Conservation (phyloP, 352 stramenopile species). For the Chrysophaeum taylorii region DNA sequence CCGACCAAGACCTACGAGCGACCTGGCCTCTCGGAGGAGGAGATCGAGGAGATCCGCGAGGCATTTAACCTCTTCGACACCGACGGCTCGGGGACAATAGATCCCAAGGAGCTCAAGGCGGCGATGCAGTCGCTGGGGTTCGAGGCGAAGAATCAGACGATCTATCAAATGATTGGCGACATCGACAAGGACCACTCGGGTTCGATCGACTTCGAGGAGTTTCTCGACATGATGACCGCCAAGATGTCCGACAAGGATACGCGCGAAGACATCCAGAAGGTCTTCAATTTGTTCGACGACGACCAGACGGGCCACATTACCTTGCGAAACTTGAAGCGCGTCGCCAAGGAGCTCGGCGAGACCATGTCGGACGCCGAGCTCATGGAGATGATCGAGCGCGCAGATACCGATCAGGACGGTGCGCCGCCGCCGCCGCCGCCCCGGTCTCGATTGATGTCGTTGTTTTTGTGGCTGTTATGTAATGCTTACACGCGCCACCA, state of each 20-base stretch:
- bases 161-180: conserved; percentile 91
- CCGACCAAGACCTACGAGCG: conserved; percentile 34
- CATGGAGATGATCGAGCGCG: conserved; percentile 95
- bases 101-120: conserved; percentile 86
- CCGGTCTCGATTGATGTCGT: no score
- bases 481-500: no score
- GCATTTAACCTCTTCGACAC: conserved; percentile 94
- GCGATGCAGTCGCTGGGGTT: conserved; percentile 90
- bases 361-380: conserved; percentile 90
- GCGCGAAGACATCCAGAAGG: conserved; percentile 89
- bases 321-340: conserved; percentile 88
- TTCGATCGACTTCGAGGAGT: conserved; percentile 81
- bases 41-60: conserved; percentile 85
- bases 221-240: conserved; percentile 92
- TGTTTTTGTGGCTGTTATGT: no score
- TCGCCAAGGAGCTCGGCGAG: conserved; percentile 90
- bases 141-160: conserved; percentile 91
- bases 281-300: conserved; percentile 94
- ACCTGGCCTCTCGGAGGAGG: conserved; percentile 72
- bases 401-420: conserved; percentile 84
- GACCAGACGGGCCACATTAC: conserved; percentile 89
- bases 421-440: no score
- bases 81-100: conserved; percentile 81
- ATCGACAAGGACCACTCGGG: conserved; percentile 75
- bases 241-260: conserved; percentile 87